Percentiles rank a stretch among this genome's conserved stretches.
These are phyloP conservation scores for Leishmania arabica DNA, from an alignment of 208 protist species.

Conservation along the genomic window DNA sequence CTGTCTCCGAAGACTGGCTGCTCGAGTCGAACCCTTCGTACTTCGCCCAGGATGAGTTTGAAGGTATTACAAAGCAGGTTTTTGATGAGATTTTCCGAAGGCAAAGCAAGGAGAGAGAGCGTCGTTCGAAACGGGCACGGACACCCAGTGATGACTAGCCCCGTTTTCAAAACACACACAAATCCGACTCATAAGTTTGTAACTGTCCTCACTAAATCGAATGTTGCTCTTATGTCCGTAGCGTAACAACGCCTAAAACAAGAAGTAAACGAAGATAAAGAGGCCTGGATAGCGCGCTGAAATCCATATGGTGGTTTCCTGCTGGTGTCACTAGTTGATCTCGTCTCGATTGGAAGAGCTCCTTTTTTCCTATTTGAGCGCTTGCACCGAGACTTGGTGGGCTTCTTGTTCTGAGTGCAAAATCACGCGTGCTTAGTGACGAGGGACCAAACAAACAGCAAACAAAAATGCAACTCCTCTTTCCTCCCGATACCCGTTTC, in stretches of 20 bases:
- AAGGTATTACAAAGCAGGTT: conserved; percentile 73
- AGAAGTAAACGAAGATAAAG: conserved; percentile 4
- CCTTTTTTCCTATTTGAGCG: conserved; percentile 17
- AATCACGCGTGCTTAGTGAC: neutral
- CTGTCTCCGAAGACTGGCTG: conserved; percentile 95
- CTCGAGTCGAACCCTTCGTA: conserved; percentile 86
- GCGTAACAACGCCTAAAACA: conserved; percentile 13
- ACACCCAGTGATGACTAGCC: conserved; percentile 25
- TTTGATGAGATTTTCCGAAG: conserved; percentile 83
- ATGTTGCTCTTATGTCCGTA: neutral
- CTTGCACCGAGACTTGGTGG: too few species aligned
- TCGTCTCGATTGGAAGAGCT: neutral
- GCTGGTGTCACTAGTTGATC: neutral
- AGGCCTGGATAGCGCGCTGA: neutral
- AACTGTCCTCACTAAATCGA: neutral
- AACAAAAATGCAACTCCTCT: neutral
- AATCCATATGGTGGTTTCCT: neutral
- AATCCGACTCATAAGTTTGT: neutral
- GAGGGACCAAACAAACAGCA: neutral
- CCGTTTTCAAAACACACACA: conserved; percentile 4
- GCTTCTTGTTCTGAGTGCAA: neutral
- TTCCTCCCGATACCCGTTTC: neutral
- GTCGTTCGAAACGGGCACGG: conserved; percentile 30
- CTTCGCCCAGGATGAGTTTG: conserved; percentile 84
- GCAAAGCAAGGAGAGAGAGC: conserved; percentile 14